These are phyloP conservation scores for Nematocida ironsii DNA, from an alignment of 371 early-diverging fungal species.

Conservation along the genomic window DNA sequence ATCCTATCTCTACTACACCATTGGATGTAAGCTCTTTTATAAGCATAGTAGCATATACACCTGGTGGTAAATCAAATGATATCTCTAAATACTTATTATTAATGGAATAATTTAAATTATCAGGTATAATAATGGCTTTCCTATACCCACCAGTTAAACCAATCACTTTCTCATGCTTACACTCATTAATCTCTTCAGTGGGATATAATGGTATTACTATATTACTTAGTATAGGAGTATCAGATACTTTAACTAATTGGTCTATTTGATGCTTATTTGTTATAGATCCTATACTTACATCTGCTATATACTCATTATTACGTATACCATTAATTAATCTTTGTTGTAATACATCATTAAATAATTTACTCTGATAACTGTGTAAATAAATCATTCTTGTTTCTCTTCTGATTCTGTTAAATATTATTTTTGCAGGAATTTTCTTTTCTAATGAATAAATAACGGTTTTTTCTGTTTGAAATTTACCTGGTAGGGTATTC, in stretches of 20 bases:
- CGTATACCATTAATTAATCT: conserved; percentile 76
- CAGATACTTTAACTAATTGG: not conserved
- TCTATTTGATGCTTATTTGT: conserved; percentile 14
- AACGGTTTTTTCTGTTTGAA: conserved; percentile 58
- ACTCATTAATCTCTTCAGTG: not conserved
- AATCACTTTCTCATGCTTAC: not conserved
- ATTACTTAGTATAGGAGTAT: not conserved
- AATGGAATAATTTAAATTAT: conserved; percentile 14
- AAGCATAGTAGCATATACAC: conserved; percentile 53
- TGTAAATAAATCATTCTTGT: conserved; percentile 86
- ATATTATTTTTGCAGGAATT: conserved; percentile 52
- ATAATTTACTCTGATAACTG: conserved; percentile 88
- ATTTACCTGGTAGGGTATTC: conserved; percentile 32
- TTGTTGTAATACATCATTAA: conserved; percentile 81
- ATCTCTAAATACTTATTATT: not conserved
- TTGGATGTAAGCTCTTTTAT: conserved; percentile 42
- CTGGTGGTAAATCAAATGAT: conserved; percentile 53
- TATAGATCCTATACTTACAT: conserved; percentile 28
- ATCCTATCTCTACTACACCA: conserved; percentile 11
- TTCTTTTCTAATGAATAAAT: conserved; percentile 37
- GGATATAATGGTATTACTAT: conserved; percentile 36
- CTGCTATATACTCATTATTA: conserved; percentile 29
- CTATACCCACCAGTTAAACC: conserved; percentile 45
- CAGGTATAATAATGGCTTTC: conserved; percentile 45
- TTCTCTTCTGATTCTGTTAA: conserved; percentile 72